These are phyloP conservation scores for Teunomyces barrocoloradensis DNA, from an alignment of 805 yeast genomes.

Conservation along the genomic window DNA sequence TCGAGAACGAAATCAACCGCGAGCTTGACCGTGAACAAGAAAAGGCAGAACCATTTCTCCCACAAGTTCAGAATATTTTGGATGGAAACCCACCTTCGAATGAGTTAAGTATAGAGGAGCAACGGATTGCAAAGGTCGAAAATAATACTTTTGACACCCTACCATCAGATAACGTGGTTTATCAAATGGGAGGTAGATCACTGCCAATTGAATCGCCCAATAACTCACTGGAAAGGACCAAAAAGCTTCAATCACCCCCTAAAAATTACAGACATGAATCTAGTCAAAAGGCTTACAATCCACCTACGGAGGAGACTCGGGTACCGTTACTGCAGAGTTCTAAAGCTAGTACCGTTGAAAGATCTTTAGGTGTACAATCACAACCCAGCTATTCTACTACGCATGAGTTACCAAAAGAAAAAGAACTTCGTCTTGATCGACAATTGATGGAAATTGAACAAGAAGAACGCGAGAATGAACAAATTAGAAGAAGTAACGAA, in stretches of 20 bases:
- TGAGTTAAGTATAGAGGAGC: background rate
- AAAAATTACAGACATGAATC: background rate
- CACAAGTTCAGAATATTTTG: conserved; percentile 1
- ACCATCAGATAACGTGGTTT: background rate
- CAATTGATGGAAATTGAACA: conserved; percentile 2
- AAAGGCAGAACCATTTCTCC: background rate
- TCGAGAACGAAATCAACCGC: conserved; percentile 27
- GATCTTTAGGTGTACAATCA: background rate
- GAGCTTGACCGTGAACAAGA: conserved; percentile 14
- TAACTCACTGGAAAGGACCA: background rate
- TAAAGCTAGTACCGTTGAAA: background rate
- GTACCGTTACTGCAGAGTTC: background rate
- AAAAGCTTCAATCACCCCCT: background rate
- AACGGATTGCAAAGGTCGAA: background rate
- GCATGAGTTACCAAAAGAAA: background rate
- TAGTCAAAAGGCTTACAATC: background rate
- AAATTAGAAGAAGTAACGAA: background rate
- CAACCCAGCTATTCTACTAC: background rate
- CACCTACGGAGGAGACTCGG: background rate
- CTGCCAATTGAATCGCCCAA: conserved; percentile 1
- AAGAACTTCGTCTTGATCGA: background rate
- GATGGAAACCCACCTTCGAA: background rate
- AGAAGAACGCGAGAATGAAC: conserved; percentile 1
- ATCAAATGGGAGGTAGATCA: background rate
- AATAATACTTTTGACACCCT: background rate